Conservation (phyloP, 352 stramenopile species). For the Lagenidium giganteum region DNA sequence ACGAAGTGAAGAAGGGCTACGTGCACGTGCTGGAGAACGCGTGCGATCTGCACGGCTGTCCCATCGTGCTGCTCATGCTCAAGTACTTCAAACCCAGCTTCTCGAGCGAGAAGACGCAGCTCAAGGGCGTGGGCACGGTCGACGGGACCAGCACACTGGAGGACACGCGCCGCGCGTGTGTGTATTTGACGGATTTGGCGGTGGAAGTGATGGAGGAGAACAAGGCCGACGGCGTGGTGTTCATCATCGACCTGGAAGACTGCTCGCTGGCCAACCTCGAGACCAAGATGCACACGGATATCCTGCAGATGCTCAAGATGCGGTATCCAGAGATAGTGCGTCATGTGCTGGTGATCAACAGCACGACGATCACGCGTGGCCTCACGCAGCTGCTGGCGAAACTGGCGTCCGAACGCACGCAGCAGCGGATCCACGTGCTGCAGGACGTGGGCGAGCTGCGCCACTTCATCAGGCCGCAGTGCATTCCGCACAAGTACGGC, state of each 20-base stretch:
- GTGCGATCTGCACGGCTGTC: constrained; percentile 29
- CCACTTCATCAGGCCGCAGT: constrained; percentile 20
- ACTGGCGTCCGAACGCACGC: constrained; percentile 30
- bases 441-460: constrained; percentile 27
- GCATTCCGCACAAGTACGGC: constrained; percentile 44
- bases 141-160: constrained; percentile 50
- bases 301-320: constrained; percentile 37
- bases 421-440: constrained; percentile 33
- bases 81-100: constrained; percentile 44
- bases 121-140: constrained; percentile 28
- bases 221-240: constrained; percentile 34
- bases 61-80: constrained; percentile 37
- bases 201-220: constrained; percentile 56
- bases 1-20: constrained; percentile 57
- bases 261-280: constrained; percentile 38
- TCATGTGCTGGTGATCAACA: constrained; percentile 43
- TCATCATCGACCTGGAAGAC: constrained; percentile 39
- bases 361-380: constrained; percentile 29
- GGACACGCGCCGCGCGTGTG: constrained; percentile 39
- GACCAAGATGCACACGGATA: constrained; percentile 41
- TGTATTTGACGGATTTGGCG: constrained; percentile 57
- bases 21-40: constrained; percentile 45
- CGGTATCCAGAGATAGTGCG: constrained; percentile 50
- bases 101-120: constrained; percentile 33
- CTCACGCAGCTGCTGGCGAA: constrained; percentile 36